Evolutionary conservation across 2,329 filamentous ascomycete genomes (phyloP), one percentile per base, ranked within the genome.

Genomic region (Chrysosporium queenslandicum): DNA sequence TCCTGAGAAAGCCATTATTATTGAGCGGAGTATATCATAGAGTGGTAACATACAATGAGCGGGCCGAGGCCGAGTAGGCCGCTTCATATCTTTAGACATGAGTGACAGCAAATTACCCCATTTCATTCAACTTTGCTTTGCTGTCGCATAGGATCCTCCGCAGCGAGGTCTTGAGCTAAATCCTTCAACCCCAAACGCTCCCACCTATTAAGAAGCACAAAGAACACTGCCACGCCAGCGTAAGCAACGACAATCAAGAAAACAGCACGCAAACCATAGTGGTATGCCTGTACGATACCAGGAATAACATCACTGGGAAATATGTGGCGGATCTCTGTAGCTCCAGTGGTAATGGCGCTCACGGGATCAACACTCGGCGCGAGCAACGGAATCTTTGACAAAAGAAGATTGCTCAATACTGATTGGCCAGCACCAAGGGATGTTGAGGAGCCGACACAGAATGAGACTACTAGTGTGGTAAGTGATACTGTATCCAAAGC

Each of bases 341-440:
- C 63, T 4, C 63, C 63, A 2, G 59, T 61, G 4, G 57, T 55
- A 3, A 65, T 43, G 20, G 64, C 59, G 2, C 53, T 46, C 1
- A 21, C 36, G 5, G 61, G 57, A 39, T 61, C 53, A 7, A 66
- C 55, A 11, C 25, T 37, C 2, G 63, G 63, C 7, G 66, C 56
- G 4, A 61, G 62, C 14, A 53, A 27, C 12, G 53, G 50, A 2
- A 21, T 56, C 55, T 21, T 43, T 50, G 5, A 20, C 46, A 32
- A 52, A 50, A 39, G 63, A 36, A 34, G 39, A 37, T 27, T 59
- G 47, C 18, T 63, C 59, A 75, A 73, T 14, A 47, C 43, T n/a
- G 30, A 63, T 58, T 75, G 70, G 1, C 63, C 66, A 8, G 69
- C 68, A 3, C 69, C 66, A 43, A 74, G 62, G 53, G 70, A 71